Evolutionary conservation across 345 rosid species (phyloP).

Genomic region (Cardamine occulta): DNA sequence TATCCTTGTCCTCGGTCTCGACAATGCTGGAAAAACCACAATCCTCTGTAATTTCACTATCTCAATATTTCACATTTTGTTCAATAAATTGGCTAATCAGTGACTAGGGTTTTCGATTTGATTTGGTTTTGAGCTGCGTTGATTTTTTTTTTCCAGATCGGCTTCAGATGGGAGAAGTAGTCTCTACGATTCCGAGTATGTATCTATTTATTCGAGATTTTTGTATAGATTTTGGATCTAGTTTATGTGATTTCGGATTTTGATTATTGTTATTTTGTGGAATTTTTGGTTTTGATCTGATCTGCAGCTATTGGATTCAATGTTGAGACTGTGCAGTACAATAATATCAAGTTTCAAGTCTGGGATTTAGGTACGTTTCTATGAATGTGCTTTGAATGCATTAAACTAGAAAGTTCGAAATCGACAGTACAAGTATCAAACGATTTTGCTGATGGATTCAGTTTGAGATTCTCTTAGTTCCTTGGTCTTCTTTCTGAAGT

Average conservation of each 20-base stretch:
- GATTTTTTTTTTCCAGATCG: constrained; percentile 60
- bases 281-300: constrained; percentile 12
- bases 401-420: background rate
- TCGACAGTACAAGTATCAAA: background rate
- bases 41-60: constrained; percentile 59
- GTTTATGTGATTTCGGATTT: constrained; percentile 19
- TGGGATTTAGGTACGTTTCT: constrained; percentile 69
- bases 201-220: constrained; percentile 19
- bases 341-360: constrained; percentile 94
- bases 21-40: constrained; percentile 93
- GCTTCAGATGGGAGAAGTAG: constrained; percentile 99
- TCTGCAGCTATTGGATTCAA: constrained; percentile 93
- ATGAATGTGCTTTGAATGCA: background rate
- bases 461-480: background rate
- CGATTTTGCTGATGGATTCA: background rate
- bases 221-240: constrained; percentile 16
- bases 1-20: constrained; percentile 89
- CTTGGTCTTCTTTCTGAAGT: constrained; percentile 1
- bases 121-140: constrained; percentile 14
- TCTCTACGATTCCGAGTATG: constrained; percentile 95
- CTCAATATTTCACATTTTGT: background rate
- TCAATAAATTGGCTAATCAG: background rate
- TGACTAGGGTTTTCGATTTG: constrained; percentile 29
- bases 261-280: background rate
- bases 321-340: constrained; percentile 94